Evolutionary conservation across 257 asterid genomes (phyloP).

Genomic region (Verbascum thapsus): DNA sequence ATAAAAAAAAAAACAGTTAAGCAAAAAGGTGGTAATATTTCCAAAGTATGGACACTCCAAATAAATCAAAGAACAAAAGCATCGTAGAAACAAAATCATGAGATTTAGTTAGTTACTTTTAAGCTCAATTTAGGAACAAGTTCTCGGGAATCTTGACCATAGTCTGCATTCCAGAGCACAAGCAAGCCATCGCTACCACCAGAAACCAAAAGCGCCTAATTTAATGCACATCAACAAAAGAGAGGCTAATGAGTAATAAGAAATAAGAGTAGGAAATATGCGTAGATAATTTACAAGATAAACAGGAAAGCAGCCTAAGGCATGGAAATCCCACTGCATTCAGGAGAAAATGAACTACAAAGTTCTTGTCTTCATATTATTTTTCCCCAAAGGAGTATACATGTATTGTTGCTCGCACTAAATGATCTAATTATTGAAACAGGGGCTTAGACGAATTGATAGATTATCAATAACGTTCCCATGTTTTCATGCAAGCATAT

Average conservation of each 20-base stretch:
- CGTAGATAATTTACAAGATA: neutral
- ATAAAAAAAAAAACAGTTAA: slow-evolving; percentile 22
- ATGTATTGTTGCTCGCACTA: neutral
- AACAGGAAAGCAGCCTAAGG: slow-evolving; percentile 13
- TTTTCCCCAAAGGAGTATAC: neutral
- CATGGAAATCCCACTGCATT: neutral
- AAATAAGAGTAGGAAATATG: neutral
- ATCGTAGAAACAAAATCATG: slow-evolving; percentile 9
- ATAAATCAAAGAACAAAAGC: neutral
- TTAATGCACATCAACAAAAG: slow-evolving; percentile 35
- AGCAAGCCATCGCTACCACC: slow-evolving; percentile 98
- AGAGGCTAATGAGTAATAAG: slow-evolving; percentile 4
- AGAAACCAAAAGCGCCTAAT: slow-evolving; percentile 92
- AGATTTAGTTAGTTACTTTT: slow-evolving; percentile 51
- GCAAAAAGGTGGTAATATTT: slow-evolving; percentile 17
- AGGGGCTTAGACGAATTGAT: neutral
- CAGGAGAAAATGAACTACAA: neutral
- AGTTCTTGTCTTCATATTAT: no score
- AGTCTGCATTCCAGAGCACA: slow-evolving; percentile 96
- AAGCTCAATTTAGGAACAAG: slow-evolving; percentile 96
- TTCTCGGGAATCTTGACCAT: slow-evolving; percentile 93
- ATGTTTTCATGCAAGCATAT: slow-evolving; percentile 2
- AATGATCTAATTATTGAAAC: slow-evolving; percentile 3
- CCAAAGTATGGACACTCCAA: slow-evolving; percentile 8
- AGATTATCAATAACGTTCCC: neutral